These are phyloP conservation scores for Coelastrella sp. DNA, from an alignment of 139 green algal species.

Conservation along the genomic window DNA sequence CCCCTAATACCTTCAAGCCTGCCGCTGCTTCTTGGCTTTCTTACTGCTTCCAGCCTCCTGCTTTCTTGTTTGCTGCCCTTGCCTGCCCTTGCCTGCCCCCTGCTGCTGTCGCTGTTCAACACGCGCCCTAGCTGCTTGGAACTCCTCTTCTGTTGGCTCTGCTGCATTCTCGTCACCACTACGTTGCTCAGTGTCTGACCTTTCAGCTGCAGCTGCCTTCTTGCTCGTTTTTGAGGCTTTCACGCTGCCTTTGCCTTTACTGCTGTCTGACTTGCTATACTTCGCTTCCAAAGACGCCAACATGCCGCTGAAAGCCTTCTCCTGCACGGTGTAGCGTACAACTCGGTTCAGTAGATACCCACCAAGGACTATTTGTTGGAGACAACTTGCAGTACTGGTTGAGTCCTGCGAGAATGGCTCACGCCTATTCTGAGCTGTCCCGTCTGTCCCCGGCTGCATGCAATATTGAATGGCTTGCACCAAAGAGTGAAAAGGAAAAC, in stretches of 20 bases:
- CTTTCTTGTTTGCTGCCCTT: constrained; percentile 3
- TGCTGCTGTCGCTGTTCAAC: constrained; percentile 16
- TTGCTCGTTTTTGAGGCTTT: not conserved
- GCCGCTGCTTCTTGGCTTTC: not conserved
- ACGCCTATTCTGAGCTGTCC: not conserved
- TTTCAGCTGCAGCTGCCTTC: not conserved
- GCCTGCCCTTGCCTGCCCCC: not conserved
- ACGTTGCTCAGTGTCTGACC: not conserved
- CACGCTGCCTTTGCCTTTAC: constrained; percentile 14
- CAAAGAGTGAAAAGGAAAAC: not conserved
- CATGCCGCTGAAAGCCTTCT: constrained; percentile 44
- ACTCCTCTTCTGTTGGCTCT: constrained; percentile 70
- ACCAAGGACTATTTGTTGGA: too few relatives aligned
- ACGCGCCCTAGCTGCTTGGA: constrained; percentile 51
- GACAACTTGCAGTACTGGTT: too few relatives aligned
- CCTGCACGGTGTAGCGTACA: not conserved
- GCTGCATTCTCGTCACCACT: not conserved
- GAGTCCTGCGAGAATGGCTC: not conserved
- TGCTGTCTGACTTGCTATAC: constrained; percentile 42
- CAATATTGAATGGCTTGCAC: not conserved
- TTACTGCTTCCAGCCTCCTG: not conserved
- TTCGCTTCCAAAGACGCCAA: constrained; percentile 61
- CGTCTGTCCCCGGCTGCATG: too few relatives aligned
- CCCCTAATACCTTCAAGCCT: not conserved
- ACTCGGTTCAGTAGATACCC: too few relatives aligned